Conservation (phyloP, 345 rosid genomes). For the Sisymbrium altissimum region DNA sequence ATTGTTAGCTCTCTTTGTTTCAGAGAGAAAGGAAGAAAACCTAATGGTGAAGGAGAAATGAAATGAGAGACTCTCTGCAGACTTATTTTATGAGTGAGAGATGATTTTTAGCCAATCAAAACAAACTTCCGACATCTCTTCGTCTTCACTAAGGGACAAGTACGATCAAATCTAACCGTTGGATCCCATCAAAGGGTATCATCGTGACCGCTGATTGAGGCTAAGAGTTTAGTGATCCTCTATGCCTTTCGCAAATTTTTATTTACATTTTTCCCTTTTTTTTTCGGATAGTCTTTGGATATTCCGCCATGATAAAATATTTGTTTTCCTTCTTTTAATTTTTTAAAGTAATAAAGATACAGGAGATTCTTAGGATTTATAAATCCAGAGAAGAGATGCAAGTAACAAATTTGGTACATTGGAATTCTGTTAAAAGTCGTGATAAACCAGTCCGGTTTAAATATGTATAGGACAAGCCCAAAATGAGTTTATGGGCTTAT, state of each 20-base stretch:
- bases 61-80: slow-evolving; percentile 24
- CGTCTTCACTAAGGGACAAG: slow-evolving; percentile 38
- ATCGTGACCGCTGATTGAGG: slow-evolving; percentile 33
- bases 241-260: slow-evolving; percentile 17
- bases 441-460: background rate
- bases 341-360: too few species aligned
- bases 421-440: background rate
- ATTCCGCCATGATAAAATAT: slow-evolving; percentile 21
- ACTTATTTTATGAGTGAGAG: slow-evolving; percentile 16
- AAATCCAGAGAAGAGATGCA: background rate
- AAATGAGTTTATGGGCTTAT: background rate
- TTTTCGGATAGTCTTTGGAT: slow-evolving; percentile 20
- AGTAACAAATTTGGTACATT: background rate
- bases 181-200: slow-evolving; percentile 20
- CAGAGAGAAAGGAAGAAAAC: slow-evolving; percentile 4
- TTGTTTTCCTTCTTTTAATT: background rate
- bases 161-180: slow-evolving; percentile 36
- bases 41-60: slow-evolving; percentile 24
- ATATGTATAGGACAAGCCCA: background rate
- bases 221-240: slow-evolving; percentile 40
- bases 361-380: background rate
- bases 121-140: slow-evolving; percentile 30
- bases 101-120: slow-evolving; percentile 21
- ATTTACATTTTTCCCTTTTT: background rate
- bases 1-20: background rate